Evolutionary conservation across 495 filamentous ascomycete genomes (phyloP).

Genomic region (Aspergillus conjunctus): DNA sequence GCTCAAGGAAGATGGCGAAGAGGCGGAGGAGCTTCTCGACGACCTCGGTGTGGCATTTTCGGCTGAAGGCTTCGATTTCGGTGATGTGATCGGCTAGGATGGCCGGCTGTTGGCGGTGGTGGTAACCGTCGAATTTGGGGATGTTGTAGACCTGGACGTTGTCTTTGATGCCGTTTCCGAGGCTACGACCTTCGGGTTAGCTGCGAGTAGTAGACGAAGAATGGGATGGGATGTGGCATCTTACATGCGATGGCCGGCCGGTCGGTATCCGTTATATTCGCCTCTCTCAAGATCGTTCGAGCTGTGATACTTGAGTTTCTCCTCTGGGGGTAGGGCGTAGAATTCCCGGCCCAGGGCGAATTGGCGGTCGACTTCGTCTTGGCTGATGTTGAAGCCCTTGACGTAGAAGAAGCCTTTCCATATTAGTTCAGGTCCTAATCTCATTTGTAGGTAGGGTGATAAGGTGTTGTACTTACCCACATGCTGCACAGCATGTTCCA

Average conservation of each 20-base stretch:
- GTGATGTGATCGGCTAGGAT: slow-evolving; percentile 35
- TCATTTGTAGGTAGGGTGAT: too few species aligned
- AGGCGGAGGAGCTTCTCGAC: slow-evolving; percentile 55
- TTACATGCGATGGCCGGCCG: slow-evolving; percentile 48
- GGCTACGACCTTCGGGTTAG: slow-evolving; percentile 22
- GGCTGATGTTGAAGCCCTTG: slow-evolving; percentile 54
- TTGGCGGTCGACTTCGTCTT: slow-evolving; percentile 58
- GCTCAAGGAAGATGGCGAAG: slow-evolving; percentile 53
- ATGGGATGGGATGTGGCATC: neutral
- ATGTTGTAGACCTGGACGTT: slow-evolving; percentile 57
- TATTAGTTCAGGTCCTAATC: slow-evolving; percentile 29
- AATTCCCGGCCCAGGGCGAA: slow-evolving; percentile 58
- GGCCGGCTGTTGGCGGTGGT: slow-evolving; percentile 41
- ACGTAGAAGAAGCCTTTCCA: slow-evolving; percentile 56
- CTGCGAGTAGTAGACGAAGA: neutral
- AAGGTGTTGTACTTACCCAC: slow-evolving; percentile 54
- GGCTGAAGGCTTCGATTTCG: slow-evolving; percentile 47
- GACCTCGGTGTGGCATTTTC: slow-evolving; percentile 53
- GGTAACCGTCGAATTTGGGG: slow-evolving; percentile 51
- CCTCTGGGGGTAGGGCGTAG: slow-evolving; percentile 56
- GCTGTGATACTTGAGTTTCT: slow-evolving; percentile 55
- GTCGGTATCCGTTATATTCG: slow-evolving; percentile 49
- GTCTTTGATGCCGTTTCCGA: slow-evolving; percentile 49
- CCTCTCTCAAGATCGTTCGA: slow-evolving; percentile 33
- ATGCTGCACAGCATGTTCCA: slow-evolving; percentile 58